Percentiles rank a stretch among this genome's conserved stretches.
phyloP scores from a whole-genome alignment of 2,329 filamentous ascomycete genomes.

The Hypoxylon sp. region DNA sequence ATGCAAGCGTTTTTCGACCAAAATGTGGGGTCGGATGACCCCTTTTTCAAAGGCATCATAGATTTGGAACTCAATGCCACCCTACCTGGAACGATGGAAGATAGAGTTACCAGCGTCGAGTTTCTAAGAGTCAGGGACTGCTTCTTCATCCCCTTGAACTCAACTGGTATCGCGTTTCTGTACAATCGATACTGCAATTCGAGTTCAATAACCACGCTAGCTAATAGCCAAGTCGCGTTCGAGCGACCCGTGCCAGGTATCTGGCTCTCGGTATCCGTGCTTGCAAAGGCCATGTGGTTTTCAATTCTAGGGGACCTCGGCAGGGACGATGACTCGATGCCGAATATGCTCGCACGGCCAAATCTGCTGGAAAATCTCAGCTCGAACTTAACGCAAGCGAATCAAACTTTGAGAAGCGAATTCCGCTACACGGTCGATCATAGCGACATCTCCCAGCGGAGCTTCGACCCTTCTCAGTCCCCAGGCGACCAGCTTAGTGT shows the following conservation, averaged over 20 bases:
- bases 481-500: conserved; percentile 13
- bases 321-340: conserved; percentile 24
- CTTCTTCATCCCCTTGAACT: conserved; percentile 32
- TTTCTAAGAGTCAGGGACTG: conserved; percentile 21
- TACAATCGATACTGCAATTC: conserved; percentile 26
- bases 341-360: conserved; percentile 34
- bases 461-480: conserved; percentile 28
- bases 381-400: conserved; percentile 38
- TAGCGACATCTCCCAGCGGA: conserved; percentile 3
- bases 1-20: conserved; percentile 33
- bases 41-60: conserved; percentile 27
- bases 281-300: conserved; percentile 31
- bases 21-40: conserved; percentile 4
- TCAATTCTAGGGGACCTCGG: conserved; percentile 31
- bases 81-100: conserved; percentile 20
- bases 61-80: conserved; percentile 12
- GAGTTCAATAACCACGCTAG: conserved; percentile 22
- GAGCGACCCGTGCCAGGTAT: conserved; percentile 25
- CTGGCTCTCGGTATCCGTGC: conserved; percentile 19
- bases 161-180: conserved; percentile 26
- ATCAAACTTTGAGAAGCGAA: conserved; percentile 1
- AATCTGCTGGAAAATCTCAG: conserved; percentile 39
- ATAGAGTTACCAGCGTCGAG: conserved; percentile 15
- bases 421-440: conserved; percentile 18
- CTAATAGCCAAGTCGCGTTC: conserved; percentile 15